Percentiles rank a stretch among this genome's conserved stretches.
Conservation (phyloP, 2,329 filamentous ascomycete genomes). For the Fusarium subglutinans region DNA sequence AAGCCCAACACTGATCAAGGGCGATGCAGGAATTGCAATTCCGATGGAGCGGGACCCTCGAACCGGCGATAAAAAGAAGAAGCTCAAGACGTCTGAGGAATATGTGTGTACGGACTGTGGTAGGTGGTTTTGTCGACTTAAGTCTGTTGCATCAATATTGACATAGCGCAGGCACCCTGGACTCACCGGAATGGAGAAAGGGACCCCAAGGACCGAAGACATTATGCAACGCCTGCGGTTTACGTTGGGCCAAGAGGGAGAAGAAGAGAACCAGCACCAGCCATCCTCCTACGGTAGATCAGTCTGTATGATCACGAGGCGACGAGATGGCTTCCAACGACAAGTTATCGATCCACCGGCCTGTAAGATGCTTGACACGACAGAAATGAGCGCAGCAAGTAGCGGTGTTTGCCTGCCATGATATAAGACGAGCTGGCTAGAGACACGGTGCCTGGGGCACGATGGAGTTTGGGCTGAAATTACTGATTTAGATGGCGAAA, state of each 20-base stretch:
- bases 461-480: constrained; percentile 30
- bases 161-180: constrained; percentile 70
- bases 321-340: not conserved
- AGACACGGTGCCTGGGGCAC: constrained; percentile 13
- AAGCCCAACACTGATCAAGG: constrained; percentile 82
- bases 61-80: constrained; percentile 84
- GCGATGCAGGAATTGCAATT: constrained; percentile 87
- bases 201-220: constrained; percentile 94
- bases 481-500: constrained; percentile 31
- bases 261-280: constrained; percentile 66
- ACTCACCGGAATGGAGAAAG: constrained; percentile 96
- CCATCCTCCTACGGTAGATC: constrained; percentile 36
- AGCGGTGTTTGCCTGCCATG: not conserved
- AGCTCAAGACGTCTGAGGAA: constrained; percentile 83
- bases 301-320: constrained; percentile 24
- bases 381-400: not conserved
- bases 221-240: constrained; percentile 91
- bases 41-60: constrained; percentile 79
- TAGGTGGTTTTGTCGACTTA: constrained; percentile 46
- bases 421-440: not conserved
- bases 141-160: constrained; percentile 1
- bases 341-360: not conserved
- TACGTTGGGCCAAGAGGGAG: constrained; percentile 81
- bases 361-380: not conserved
- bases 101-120: constrained; percentile 97